Base-by-base conservation (phyloP, 257 asterid species). In the Salvia hispanica region DNA sequence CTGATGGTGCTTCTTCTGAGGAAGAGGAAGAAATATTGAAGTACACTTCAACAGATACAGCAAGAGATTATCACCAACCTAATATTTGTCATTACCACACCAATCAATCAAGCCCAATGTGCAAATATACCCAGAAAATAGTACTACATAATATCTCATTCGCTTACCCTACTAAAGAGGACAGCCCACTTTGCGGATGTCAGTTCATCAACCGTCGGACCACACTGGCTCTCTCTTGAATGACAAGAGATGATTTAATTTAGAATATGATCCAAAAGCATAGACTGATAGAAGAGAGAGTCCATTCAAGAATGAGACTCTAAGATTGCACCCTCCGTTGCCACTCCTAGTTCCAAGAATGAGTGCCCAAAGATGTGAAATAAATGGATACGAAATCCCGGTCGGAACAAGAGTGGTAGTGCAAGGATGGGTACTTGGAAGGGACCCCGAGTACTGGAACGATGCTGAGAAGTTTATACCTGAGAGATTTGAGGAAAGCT, bases 1-100 rank as follows among this genome's bases (percentile, higher is more conserved):
- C 78, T 92, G 98, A 72, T 57, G 81, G 78, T 81, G 71, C 72
- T 83, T 85, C 68, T 66, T 83, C 64, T 62, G 74, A 54, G 88
- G 80, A 74, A 89, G 85, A 51, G 91, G 90, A 80, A 88, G 73
- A 75, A 92, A 92, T 62, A 92, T 56, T 34, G 85, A 89, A 53
- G 93, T 78, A 71, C 83, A 50, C 83, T 67, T 83, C 71, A 92
- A 77, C 71, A 89, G 73, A 78, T 87, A 79, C 58, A 73, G 43
- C 96, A 92, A 84, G 64, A 92, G 77, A 82, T 66, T 70, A 73
- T 89, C 96, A 69, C 98, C 96, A 58, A 89, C 85, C 96, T 92
- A 80, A 76, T 59, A 63, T 52, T 70, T 60, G 60, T 25, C 74
- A 69, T 70, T 59, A 53, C 65, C 59, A 33, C 63, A 63, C 40